Conservation (phyloP, 257 asterid species). For the Solanum dulcamara region DNA sequence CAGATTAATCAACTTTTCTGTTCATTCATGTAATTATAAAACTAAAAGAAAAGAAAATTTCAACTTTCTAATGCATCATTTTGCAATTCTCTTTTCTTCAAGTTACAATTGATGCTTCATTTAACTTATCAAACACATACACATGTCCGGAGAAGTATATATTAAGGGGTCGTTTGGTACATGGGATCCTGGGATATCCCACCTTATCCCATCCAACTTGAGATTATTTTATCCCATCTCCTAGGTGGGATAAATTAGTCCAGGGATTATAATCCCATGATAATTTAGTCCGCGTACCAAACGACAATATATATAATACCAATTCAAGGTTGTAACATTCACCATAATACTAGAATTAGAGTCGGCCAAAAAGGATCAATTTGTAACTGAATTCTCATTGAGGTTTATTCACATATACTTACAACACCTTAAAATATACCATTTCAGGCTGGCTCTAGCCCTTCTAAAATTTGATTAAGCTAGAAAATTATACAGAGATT, state of each 20-base stretch:
- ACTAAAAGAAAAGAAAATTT: background rate
- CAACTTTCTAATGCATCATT: background rate
- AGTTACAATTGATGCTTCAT: background rate
- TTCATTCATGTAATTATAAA: background rate
- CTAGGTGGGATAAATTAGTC: too few relatives aligned
- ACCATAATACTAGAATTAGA: background rate
- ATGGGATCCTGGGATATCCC: too few relatives aligned
- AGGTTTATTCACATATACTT: background rate
- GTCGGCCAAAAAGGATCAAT: background rate
- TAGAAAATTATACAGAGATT: background rate
- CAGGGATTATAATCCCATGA: too few relatives aligned
- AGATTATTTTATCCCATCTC: too few relatives aligned
- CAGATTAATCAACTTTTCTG: background rate
- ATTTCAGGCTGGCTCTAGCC: background rate
- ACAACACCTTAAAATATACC: background rate
- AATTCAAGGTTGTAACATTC: background rate
- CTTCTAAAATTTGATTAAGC: background rate
- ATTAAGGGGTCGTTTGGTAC: background rate
- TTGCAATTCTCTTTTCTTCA: background rate
- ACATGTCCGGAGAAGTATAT: background rate
- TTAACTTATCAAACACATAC: background rate
- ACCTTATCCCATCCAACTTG: too few relatives aligned
- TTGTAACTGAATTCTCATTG: background rate
- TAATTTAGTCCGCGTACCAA: too few relatives aligned
- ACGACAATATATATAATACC: background rate